A percentile compares a stretch with the other conserved stretches of the same genome.
These are phyloP conservation scores for Dendrobium huoshanense DNA, from an alignment of 106 monocot genomes.

Conservation along the genomic window DNA sequence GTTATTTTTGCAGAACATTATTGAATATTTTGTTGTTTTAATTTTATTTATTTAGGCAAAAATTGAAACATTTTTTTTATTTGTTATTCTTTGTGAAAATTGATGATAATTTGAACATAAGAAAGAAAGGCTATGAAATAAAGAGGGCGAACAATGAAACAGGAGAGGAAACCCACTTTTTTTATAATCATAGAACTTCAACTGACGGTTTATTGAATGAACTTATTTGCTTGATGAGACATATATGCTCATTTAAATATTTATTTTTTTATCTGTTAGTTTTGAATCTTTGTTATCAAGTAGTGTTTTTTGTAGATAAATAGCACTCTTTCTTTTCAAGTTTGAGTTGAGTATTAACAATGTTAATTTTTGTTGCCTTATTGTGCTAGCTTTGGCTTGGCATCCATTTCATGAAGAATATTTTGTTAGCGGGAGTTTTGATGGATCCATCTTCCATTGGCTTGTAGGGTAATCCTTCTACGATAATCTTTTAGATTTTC, in stretches of 20 bases:
- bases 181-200: neutral
- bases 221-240: neutral
- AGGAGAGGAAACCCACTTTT: neutral
- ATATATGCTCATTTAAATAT: neutral
- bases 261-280: neutral
- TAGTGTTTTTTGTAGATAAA: neutral
- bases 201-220: neutral
- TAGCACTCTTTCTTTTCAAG: neutral
- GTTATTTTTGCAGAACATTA: neutral
- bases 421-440: constrained; percentile 97
- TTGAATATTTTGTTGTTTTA: neutral
- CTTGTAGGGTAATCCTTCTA: constrained; percentile 79
- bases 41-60: neutral
- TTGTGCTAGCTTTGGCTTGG: constrained; percentile 89
- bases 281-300: neutral
- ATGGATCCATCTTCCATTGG: constrained; percentile 99
- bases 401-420: constrained; percentile 99
- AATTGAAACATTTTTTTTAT: neutral
- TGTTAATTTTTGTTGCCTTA: neutral
- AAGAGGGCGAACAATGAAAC: neutral
- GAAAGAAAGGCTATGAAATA: neutral
- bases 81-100: neutral
- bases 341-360: neutral
- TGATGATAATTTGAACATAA: neutral
- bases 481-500: neutral